These are phyloP conservation scores for Amylostereum areolatum DNA, from an alignment of 1,284 basidiomycete species.

Conservation along the genomic window DNA sequence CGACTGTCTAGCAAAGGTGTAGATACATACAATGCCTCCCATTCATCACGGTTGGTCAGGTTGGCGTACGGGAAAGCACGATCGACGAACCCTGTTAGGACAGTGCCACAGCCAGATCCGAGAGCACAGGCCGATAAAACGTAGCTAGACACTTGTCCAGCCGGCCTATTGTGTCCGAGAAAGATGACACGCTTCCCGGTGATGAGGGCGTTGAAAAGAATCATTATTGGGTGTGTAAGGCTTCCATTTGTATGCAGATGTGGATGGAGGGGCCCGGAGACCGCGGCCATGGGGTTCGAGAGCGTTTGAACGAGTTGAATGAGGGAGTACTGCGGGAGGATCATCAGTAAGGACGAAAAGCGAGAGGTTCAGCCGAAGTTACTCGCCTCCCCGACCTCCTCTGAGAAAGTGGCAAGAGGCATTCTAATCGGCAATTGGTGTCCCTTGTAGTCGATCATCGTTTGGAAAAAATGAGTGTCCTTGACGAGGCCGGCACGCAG, in stretches of 20 bases:
- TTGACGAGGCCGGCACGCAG: slow-evolving; percentile 43
- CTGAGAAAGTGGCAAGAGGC: slow-evolving; percentile 79
- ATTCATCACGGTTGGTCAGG: slow-evolving; percentile 81
- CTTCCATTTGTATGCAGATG: slow-evolving; percentile 90
- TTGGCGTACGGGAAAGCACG: slow-evolving; percentile 94
- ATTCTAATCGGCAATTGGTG: slow-evolving; percentile 82
- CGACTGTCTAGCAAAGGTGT: background rate
- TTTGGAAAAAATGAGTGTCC: slow-evolving; percentile 93
- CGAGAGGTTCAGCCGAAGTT: slow-evolving; percentile 7
- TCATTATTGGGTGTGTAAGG: slow-evolving; percentile 88
- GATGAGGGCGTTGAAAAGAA: slow-evolving; percentile 92
- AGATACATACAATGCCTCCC: slow-evolving; percentile 73
- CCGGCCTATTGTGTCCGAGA: slow-evolving; percentile 81
- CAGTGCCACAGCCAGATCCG: slow-evolving; percentile 82
- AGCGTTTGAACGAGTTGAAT: slow-evolving; percentile 89
- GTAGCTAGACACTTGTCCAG: slow-evolving; percentile 82
- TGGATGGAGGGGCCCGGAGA: slow-evolving; percentile 79
- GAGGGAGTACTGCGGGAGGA: slow-evolving; percentile 72
- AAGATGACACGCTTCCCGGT: slow-evolving; percentile 94
- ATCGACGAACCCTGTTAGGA: slow-evolving; percentile 81
- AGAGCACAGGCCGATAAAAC: slow-evolving; percentile 93
- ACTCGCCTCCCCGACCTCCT: slow-evolving; percentile 93
- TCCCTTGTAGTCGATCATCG: slow-evolving; percentile 74
- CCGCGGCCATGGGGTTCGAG: slow-evolving; percentile 56
- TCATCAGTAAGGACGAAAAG: slow-evolving; percentile 11